These are phyloP conservation scores for Sicyos edulis DNA, from an alignment of 306 rosid genomes.

Conservation along the genomic window DNA sequence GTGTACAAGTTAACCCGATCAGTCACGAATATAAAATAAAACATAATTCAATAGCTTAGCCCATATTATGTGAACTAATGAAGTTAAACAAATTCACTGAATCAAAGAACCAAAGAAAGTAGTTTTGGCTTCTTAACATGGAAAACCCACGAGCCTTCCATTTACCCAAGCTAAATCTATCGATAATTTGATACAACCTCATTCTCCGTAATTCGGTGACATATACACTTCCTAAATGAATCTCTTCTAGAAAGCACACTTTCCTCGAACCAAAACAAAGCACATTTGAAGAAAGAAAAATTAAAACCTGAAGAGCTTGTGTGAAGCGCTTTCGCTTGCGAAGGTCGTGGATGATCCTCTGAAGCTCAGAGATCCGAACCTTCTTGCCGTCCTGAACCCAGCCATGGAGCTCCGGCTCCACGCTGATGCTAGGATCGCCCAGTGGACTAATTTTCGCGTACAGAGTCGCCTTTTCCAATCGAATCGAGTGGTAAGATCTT, in stretches of 20 bases:
- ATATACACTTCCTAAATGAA: not conserved
- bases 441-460: conserved; percentile 69
- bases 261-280: not conserved
- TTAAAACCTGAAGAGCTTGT: conserved; percentile 64
- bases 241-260: not conserved
- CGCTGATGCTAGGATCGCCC: conserved; percentile 40
- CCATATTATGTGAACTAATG: not conserved
- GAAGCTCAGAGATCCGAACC: conserved; percentile 58
- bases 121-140: not conserved
- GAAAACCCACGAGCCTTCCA: not conserved
- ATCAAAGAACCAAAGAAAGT: not conserved
- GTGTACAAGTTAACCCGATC: too few relatives aligned
- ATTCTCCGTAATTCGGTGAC: not conserved
- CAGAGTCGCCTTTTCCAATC: conserved; percentile 44
- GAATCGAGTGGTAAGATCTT: conserved; percentile 60
- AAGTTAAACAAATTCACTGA: not conserved
- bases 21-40: not conserved
- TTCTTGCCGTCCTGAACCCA: conserved; percentile 71
- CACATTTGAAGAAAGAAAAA: not conserved
- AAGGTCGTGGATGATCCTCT: conserved; percentile 69
- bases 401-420: conserved; percentile 56
- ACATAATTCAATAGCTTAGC: not conserved
- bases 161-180: not conserved
- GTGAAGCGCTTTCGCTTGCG: conserved; percentile 69
- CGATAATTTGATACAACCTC: not conserved